Evolutionary conservation across 2,329 filamentous ascomycete genomes (phyloP).

Genomic region (Fusarium sp.): DNA sequence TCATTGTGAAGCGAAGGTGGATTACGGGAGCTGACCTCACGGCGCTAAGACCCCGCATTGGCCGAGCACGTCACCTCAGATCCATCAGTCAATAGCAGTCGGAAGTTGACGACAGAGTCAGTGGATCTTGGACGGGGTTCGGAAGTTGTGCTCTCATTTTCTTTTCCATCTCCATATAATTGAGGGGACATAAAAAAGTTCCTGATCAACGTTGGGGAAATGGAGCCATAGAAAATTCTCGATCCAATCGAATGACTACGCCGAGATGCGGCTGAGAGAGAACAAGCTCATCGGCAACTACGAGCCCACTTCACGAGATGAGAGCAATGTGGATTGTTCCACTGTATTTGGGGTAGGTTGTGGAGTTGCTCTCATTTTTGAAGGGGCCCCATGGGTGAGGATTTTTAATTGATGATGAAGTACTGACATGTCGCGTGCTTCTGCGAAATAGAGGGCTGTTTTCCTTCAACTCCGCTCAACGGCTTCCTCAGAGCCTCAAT

Average conservation of each 20-base stretch:
- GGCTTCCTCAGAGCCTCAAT: not conserved
- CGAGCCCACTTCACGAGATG: not conserved
- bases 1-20: not conserved
- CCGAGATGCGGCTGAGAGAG: not conserved
- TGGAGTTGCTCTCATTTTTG: not conserved
- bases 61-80: not conserved
- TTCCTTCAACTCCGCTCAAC: not conserved
- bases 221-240: not conserved
- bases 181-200: not conserved
- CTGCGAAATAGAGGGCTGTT: no score
- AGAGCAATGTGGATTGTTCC: not conserved
- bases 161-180: not conserved
- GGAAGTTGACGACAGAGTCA: conserved; percentile 5
- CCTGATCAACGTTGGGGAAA: not conserved
- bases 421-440: not conserved
- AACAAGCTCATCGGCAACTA: not conserved
- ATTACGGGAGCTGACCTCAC: not conserved
- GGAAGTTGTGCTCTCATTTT: conserved; percentile 9
- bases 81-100: conserved; percentile 9
- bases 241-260: not conserved
- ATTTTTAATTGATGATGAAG: no score
- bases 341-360: not conserved
- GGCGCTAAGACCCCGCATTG: conserved; percentile 13
- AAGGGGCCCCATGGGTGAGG: not conserved
- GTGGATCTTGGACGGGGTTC: conserved; percentile 7